A percentile compares a stretch with the other conserved stretches of the same genome.
These are phyloP conservation scores for Aureoboletus auriporus DNA, from an alignment of 768 basidiomycete genomes.

Conservation along the genomic window DNA sequence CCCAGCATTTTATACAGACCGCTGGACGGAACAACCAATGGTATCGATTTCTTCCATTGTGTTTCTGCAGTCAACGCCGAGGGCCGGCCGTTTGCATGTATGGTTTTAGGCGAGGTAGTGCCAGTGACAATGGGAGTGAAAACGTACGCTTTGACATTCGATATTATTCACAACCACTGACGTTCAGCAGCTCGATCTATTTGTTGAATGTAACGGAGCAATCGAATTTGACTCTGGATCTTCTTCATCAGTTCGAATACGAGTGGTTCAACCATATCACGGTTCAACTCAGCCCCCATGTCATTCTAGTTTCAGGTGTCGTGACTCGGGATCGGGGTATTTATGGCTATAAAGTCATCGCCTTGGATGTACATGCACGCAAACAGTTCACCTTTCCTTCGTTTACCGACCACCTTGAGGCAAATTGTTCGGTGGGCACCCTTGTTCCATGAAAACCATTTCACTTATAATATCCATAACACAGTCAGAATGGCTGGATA, in stretches of 20 bases:
- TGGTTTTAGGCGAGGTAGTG: slow-evolving; percentile 4
- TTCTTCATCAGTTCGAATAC: slow-evolving; percentile 11
- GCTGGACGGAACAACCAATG: background rate
- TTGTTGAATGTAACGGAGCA: background rate
- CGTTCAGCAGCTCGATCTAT: background rate
- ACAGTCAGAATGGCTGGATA: too few relatives aligned
- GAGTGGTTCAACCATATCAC: background rate
- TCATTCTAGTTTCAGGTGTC: background rate
- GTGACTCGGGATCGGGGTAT: background rate
- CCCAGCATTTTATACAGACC: background rate
- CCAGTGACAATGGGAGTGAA: background rate
- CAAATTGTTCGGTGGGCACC: slow-evolving; percentile 1
- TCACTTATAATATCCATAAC: background rate
- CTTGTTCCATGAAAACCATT: background rate
- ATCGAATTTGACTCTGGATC: slow-evolving; percentile 7
- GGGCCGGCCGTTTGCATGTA: slow-evolving; percentile 17
- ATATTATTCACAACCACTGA: too few relatives aligned
- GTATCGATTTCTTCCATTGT: slow-evolving; percentile 3
- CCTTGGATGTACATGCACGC: slow-evolving; percentile 13
- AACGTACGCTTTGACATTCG: slow-evolving; percentile 1
- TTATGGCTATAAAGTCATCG: background rate
- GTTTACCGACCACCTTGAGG: background rate
- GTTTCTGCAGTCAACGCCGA: slow-evolving; percentile 8
- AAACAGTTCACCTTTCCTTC: slow-evolving; percentile 3
- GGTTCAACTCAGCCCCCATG: slow-evolving; percentile 14